A percentile compares a stretch with the other conserved stretches of the same genome.
Evolutionary conservation across 1,284 basidiomycete species (phyloP).

Genomic region (Austropuccinia psidii): DNA sequence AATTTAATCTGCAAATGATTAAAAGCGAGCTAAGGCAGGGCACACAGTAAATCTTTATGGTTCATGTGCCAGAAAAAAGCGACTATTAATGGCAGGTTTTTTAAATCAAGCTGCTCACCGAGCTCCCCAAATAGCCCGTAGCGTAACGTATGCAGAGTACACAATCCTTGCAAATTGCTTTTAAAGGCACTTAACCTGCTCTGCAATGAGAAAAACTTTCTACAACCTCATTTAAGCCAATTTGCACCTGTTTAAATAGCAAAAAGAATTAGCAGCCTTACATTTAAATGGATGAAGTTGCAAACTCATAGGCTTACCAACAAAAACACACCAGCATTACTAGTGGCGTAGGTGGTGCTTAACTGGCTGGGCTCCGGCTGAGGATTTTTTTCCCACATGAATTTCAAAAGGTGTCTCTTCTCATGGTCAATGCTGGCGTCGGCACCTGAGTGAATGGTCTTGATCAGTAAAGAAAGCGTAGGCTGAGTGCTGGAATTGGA

Average conservation of each 20-base stretch:
- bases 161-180: constrained; percentile 24
- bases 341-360: background rate
- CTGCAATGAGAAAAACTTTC: constrained; percentile 7
- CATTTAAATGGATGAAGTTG: too few relatives aligned
- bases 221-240: constrained; percentile 20
- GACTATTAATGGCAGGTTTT: too few relatives aligned
- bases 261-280: too few relatives aligned
- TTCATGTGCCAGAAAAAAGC: too few relatives aligned
- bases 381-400: constrained; percentile 19
- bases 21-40: background rate
- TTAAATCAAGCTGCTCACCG: background rate
- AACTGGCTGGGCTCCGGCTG: background rate
- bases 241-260: too few relatives aligned
- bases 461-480: background rate
- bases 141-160: constrained; percentile 22
- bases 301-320: background rate
- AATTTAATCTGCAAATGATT: constrained; percentile 26
- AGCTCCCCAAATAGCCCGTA: background rate
- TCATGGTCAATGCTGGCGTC: background rate
- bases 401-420: background rate
- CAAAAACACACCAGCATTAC: constrained; percentile 1
- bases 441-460: background rate
- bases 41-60: too few relatives aligned
- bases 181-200: constrained; percentile 12
- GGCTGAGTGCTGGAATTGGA: background rate